Evolutionary conservation across 345 rosid genomes (phyloP), one percentile per base, ranked within the genome.

Genomic region (Heritiera fomes): DNA sequence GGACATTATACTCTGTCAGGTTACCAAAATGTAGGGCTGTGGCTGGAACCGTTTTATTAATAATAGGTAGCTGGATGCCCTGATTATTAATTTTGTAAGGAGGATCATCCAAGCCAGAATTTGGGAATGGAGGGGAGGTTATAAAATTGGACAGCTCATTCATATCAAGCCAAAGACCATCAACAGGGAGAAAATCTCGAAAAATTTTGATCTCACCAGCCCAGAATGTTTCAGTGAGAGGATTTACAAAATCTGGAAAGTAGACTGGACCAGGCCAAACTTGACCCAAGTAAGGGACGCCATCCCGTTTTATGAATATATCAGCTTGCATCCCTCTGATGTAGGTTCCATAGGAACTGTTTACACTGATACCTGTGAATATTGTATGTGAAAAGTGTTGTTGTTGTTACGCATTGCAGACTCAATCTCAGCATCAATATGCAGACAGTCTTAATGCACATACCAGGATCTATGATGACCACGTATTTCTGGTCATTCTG

Each of bases 121-220:
- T 73, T 70, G 85, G 88, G 12, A 55, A 70, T 4, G 83, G 71
- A 23, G 87, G 75, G 50, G 94, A 77, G 28, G 90, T 84, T 5
- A 85, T 83, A 85, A 91, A 93, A 79, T 89, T 93, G 28, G 95
- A 83, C 15, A 89, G 0, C 86, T 91, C 95, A 13, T 93, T 93
- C 97, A 93, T 93, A 84, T 93, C 97, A 56, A 93, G 52, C 97
- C 97, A 93, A 56, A 91, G 49, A 66, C 95, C 97, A 78, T 93
- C 97, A 20, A 89, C 32, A 1, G 89, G 87, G 11, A 93, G 83
- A 75, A 75, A 30, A 8, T 89, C 83, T 8, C 75, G 86, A 78
- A 91, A 93, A n/a, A 69, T 60, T 71, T 84, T 78, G 81, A 93
- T 90, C 77, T 93, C 97, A 8, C 83, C 82, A 41, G 75, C 76